These are phyloP conservation scores for Oryza glumipatula DNA, from an alignment of 176 grass and related monocot species.

Conservation along the genomic window DNA sequence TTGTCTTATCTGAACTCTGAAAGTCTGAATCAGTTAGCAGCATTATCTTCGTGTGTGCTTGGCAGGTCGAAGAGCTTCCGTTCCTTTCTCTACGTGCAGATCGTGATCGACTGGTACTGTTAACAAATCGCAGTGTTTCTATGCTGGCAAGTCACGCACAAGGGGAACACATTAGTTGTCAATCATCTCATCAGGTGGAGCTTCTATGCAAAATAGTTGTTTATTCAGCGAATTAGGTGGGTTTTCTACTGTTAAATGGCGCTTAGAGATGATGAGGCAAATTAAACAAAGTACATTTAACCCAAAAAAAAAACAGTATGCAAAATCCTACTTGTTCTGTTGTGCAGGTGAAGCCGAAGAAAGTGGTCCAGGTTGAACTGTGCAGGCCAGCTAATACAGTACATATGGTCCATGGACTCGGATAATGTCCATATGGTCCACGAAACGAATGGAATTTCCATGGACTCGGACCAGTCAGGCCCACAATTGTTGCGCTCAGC, in stretches of 20 bases:
- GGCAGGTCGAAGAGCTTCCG: too few species aligned
- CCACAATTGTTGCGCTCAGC: too few species aligned
- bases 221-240: neutral
- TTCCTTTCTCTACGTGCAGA: neutral
- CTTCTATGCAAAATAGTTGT: conserved; percentile 14
- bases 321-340: neutral
- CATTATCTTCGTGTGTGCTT: neutral
- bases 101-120: neutral
- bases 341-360: neutral
- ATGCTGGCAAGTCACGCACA: conserved; percentile 26
- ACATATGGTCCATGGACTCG: too few species aligned
- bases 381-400: too few species aligned
- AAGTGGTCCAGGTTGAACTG: too few species aligned
- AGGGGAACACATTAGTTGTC: neutral
- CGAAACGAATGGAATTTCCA: too few species aligned
- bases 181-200: conserved; percentile 9
- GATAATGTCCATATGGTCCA: too few species aligned
- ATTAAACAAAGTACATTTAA: neutral
- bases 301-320: neutral
- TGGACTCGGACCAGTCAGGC: too few species aligned
- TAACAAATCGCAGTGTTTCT: neutral
- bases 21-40: neutral
- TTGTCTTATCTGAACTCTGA: neutral
- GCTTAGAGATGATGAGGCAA: neutral
- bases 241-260: neutral